Base-by-base conservation (phyloP, 495 filamentous ascomycete species). In the Hypoxylon lienhwacheense region DNA sequence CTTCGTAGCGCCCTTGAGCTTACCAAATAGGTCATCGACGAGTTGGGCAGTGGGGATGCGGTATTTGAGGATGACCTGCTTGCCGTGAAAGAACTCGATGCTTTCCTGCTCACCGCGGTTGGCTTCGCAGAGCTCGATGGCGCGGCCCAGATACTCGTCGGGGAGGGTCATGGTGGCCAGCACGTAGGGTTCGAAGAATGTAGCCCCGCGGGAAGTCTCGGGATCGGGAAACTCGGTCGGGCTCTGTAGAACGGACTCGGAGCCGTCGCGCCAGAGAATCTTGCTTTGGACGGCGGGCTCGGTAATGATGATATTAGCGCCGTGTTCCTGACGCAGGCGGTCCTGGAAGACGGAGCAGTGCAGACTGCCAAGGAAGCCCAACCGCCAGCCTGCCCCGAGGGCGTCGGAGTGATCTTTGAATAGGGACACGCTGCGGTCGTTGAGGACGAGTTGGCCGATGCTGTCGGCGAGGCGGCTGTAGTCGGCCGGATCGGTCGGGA, bases 271-370 rank as follows among this genome's bases (percentile, higher is more conserved):
- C 78, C 84, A 95, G 5, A 87, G 63, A 5, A 97, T 80, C 66
- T 90, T 92, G 59, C 91, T 91, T 3, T 95, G 91, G 4, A 97
- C 93, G 1, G 90, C 88, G 1, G 93, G 93, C 11, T 95, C 91
- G 2, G 93, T 98, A 65, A 98, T 96, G 69, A 97, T 96, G 70
- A 98, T 91, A 62, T 83, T 90, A 7, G 89, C 90, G 10, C 91
- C 93, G 64, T 97, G 91, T 69, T 98, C 93, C 66, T 96, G 90
- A 12, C 90, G 82, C 22, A 98, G 73, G n/a, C 93, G 85, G 70
- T 98, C 93, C 71, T 98, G 91, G 61, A 98, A 98, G 3, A 98
- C 93, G 22, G 91, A 96, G 70, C 93, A 96, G 68, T 98, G 93
- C 25, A 98, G 78, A 8, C 91, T 97, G 1, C 93, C 93, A n/a